A percentile compares a stretch with the other conserved stretches of the same genome.
Conservation (phyloP, 1,284 basidiomycete species). For the Neotropicomus parvogracilis region DNA sequence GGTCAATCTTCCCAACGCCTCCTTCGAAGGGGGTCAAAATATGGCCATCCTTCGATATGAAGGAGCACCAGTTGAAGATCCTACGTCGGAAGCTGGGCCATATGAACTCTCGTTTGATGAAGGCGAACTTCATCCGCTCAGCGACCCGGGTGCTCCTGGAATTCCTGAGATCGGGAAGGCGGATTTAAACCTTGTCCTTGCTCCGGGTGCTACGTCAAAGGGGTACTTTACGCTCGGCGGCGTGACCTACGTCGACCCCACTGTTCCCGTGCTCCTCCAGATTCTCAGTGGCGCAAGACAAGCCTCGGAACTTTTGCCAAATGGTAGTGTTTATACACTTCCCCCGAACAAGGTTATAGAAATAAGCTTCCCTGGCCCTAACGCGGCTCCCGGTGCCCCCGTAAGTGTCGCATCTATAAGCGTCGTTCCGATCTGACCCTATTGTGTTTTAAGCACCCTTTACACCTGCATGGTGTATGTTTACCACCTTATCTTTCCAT, state of each 20-base stretch:
- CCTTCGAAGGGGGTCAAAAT: slow-evolving; percentile 40
- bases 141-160: slow-evolving; percentile 32
- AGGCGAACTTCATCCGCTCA: slow-evolving; percentile 33
- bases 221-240: slow-evolving; percentile 8
- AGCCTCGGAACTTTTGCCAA: slow-evolving; percentile 27
- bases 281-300: slow-evolving; percentile 35
- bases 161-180: slow-evolving; percentile 26
- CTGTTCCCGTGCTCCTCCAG: slow-evolving; percentile 36
- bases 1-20: background rate
- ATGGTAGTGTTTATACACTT: slow-evolving; percentile 31
- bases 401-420: slow-evolving; percentile 23
- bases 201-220: background rate
- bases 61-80: slow-evolving; percentile 42
- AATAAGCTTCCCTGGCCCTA: slow-evolving; percentile 27
- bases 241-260: slow-evolving; percentile 21
- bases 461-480: slow-evolving; percentile 36
- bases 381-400: slow-evolving; percentile 28
- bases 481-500: background rate
- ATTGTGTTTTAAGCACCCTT: slow-evolving; percentile 24
- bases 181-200: slow-evolving; percentile 25
- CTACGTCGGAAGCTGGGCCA: slow-evolving; percentile 34
- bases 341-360: slow-evolving; percentile 35
- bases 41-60: slow-evolving; percentile 54
- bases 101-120: slow-evolving; percentile 33
- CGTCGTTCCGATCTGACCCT: slow-evolving; percentile 4